Evolutionary conservation across 106 monocot species (phyloP), one percentile per base, ranked within the genome.

Genomic region (Phalaenopsis equestris): DNA sequence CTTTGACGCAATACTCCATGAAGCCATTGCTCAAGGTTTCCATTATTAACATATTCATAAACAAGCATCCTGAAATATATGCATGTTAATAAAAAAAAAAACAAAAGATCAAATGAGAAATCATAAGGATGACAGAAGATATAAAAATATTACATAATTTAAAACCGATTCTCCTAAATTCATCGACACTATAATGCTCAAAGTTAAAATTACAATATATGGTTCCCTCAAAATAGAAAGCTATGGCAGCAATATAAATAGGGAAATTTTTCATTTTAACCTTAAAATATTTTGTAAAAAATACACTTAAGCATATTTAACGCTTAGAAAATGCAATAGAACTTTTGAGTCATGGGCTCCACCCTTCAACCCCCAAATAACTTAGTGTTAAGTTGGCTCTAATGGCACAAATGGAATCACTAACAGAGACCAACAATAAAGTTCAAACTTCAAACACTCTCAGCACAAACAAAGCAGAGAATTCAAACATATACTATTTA

Each of bases 21-120:
- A 86, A 93, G 90, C 92, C 92, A 93, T 75, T 90, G 92, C 30
- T 93, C 92, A 65, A 93, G 83, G 86, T 93, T 93, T 75, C 92
- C 90, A 85, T 93, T 93, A 80, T 86, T 93, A 41, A 93, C 92
- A 67, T 93, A 93, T 72, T 93, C 92, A 82, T 93, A 93, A 16
- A 93, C 88, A 10, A 93, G 86, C 92, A 93, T 93, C 88, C 92
- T 93, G 83, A 70, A 73, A 80, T 42, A 21, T 61, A 61, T 9
- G 61, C 61, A 23, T 5, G 61, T 19, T n/a, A 61, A 5, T 21
- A n/a, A n/a, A n/a, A 61, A 18, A 61, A n/a, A 61, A 61, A 61
- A 19, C 3, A 9, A 61, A 61, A 61, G 18, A 61, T 61, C 18
- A n/a, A n/a, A 61, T n/a, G 18, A 61, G 21, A n/a, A 6, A 61